Conservation (phyloP, 306 rosid species). For the Rosa persica region DNA sequence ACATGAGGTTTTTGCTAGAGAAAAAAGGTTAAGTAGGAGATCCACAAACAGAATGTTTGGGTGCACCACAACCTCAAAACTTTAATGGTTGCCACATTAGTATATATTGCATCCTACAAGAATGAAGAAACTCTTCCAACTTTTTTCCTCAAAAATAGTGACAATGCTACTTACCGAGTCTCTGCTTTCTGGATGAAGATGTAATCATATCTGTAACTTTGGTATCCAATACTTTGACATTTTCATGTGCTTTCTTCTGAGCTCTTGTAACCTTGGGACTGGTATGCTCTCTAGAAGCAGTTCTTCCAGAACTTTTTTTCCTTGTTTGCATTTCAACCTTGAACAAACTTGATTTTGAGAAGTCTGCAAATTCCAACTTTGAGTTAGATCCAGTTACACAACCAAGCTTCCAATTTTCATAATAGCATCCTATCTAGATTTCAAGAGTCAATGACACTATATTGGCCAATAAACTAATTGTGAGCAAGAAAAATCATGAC, state of each 20-base stretch:
- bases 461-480: background rate
- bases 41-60: background rate
- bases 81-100: background rate
- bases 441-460: background rate
- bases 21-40: background rate
- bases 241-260: constrained; percentile 59
- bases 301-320: constrained; percentile 58
- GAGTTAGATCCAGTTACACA: constrained; percentile 7
- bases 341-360: constrained; percentile 21
- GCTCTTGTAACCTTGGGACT: constrained; percentile 64
- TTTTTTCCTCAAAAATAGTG: background rate
- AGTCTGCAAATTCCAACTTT: constrained; percentile 12
- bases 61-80: too few relatives aligned
- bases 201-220: constrained; percentile 65
- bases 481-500: background rate
- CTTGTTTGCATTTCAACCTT: constrained; percentile 65
- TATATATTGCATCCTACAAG: background rate
- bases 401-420: constrained; percentile 22
- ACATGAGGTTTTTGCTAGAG: background rate
- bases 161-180: constrained; percentile 48
- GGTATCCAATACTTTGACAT: constrained; percentile 49
- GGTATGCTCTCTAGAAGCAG: constrained; percentile 45
- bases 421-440: constrained; percentile 9
- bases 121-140: background rate
- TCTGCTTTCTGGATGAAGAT: constrained; percentile 73